Percentiles rank a stretch among this genome's conserved stretches.
Evolutionary conservation across 768 basidiomycete genomes (phyloP).

Genomic region (Tulasnella calospora): DNA sequence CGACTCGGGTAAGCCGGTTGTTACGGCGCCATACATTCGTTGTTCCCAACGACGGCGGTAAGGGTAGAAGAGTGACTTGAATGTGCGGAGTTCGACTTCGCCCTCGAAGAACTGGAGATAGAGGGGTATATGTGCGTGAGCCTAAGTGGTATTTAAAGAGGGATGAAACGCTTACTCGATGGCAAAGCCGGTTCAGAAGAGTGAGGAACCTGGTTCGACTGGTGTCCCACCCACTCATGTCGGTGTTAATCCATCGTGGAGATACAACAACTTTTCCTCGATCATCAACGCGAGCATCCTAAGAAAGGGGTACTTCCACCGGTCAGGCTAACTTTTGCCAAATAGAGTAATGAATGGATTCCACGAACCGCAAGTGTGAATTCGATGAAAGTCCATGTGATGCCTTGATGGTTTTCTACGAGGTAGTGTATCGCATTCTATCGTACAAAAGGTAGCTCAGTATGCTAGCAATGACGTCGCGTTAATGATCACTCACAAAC

Average conservation of each 20-base stretch:
- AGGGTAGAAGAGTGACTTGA: background rate
- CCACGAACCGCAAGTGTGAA: background rate
- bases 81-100: background rate
- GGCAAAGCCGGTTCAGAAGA: background rate
- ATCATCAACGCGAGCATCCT: slow-evolving; percentile 3
- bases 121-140: background rate
- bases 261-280: background rate
- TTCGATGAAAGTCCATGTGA: background rate
- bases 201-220: background rate
- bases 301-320: background rate
- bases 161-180: background rate
- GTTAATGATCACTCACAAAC: background rate
- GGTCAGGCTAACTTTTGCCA: background rate
- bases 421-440: background rate
- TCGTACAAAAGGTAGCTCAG: background rate
- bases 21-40: background rate
- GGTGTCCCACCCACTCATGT: background rate
- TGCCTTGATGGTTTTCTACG: background rate
- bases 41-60: slow-evolving; percentile 4
- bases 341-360: background rate
- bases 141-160: background rate
- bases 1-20: background rate
- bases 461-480: background rate
- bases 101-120: background rate
- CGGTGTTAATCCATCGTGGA: background rate